phyloP scores from a whole-genome alignment of 345 rosid genomes.

The Boechera divaricarpa region DNA sequence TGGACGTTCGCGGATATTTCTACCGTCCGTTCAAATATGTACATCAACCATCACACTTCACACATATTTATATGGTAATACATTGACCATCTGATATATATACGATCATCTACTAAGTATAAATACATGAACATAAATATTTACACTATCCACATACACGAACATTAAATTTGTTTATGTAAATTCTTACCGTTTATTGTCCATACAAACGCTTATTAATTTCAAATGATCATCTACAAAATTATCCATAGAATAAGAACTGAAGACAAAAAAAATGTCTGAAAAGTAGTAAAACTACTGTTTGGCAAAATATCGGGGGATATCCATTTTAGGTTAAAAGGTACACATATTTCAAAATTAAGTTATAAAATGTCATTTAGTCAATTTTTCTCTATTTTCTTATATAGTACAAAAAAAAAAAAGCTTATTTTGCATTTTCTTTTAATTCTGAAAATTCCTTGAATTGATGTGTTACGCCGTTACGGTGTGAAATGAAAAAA shows the following conservation, averaged over 20 bases:
- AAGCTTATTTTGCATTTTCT: not conserved
- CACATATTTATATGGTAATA: not conserved
- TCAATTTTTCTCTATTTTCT: not conserved
- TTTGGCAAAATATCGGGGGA: not conserved
- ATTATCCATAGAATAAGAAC: not conserved
- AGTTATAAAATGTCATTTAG: not conserved
- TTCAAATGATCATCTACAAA: not conserved
- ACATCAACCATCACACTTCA: not conserved
- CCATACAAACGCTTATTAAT: not conserved
- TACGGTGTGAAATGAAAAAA: conserved; percentile 27
- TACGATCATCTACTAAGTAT: not conserved
- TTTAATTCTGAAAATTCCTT: not conserved
- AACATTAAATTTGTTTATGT: not conserved
- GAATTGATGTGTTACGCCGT: conserved; percentile 10
- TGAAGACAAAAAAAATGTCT: not conserved
- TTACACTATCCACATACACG: not conserved
- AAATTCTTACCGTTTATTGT: not conserved
- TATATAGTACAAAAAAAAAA: not conserved
- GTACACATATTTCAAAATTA: not conserved
- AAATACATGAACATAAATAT: not conserved
- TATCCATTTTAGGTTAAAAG: not conserved
- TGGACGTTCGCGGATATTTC: not conserved
- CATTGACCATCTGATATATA: not conserved
- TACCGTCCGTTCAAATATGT: not conserved
- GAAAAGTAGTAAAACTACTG: not conserved